A percentile compares a stretch with the other conserved stretches of the same genome.
Evolutionary conservation across 345 rosid species (phyloP).

Genomic region (Citrus reticulata): DNA sequence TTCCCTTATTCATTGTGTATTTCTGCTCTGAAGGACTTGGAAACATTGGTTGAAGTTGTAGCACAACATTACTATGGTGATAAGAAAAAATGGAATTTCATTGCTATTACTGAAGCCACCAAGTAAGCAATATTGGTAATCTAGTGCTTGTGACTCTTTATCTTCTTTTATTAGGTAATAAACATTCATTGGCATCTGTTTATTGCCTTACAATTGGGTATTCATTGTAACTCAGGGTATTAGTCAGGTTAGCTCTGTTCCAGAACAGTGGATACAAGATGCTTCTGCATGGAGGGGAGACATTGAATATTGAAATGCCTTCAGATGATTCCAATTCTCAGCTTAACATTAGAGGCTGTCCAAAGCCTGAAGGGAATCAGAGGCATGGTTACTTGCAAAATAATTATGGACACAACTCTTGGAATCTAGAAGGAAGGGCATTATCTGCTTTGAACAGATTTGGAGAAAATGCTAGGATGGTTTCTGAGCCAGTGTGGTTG

Average conservation of each 20-base stretch:
- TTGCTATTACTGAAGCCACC: conserved; percentile 73
- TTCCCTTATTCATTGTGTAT: conserved; percentile 74
- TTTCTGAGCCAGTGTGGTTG: conserved; percentile 50
- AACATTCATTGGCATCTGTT: neutral
- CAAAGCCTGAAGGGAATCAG: conserved; percentile 20
- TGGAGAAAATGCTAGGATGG: conserved; percentile 70
- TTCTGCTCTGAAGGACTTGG: conserved; percentile 78
- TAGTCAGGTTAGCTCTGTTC: conserved; percentile 66
- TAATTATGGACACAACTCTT: conserved; percentile 32
- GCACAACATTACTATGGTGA: conserved; percentile 79
- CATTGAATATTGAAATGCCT: conserved; percentile 53
- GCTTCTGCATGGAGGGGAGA: conserved; percentile 92
- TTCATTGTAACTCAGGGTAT: conserved; percentile 47
- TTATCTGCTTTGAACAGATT: conserved; percentile 71
- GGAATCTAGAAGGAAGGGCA: conserved; percentile 82
- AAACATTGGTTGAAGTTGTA: conserved; percentile 82
- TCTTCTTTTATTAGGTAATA: conserved; percentile 1
- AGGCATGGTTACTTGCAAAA: conserved; percentile 28
- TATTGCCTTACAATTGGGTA: conserved; percentile 10
- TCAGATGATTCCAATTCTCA: conserved; percentile 33
- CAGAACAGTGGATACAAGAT: conserved; percentile 76
- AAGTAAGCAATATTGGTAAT: conserved; percentile 48
- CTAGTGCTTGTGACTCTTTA: neutral
- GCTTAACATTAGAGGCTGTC: conserved; percentile 19
- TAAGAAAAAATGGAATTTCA: conserved; percentile 81